phyloP scores from a whole-genome alignment of 2,329 filamentous ascomycete species.

The Phyllosticta citribraziliensis region DNA sequence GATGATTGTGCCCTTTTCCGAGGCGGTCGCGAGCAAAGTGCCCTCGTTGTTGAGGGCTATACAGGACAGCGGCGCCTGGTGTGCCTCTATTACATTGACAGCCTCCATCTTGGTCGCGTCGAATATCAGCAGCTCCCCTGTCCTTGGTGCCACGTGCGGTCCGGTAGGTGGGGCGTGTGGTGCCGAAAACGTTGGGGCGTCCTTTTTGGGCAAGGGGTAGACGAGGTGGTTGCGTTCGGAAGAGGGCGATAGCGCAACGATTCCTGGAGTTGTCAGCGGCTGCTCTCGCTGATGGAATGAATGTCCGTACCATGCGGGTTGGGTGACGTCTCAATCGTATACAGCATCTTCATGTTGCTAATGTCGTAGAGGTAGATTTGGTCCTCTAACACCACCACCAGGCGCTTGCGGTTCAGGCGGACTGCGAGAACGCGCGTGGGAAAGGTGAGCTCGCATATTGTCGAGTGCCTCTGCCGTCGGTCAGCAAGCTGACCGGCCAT shows the following conservation, averaged over 20 bases:
- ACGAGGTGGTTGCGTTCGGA: constrained; percentile 94
- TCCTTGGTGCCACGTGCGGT: constrained; percentile 66
- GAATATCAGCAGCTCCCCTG: constrained; percentile 86
- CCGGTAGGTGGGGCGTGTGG: constrained; percentile 79
- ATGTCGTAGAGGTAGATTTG: constrained; percentile 99
- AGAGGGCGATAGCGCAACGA: constrained; percentile 85
- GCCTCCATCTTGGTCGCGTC: constrained; percentile 83
- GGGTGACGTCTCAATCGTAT: constrained; percentile 86
- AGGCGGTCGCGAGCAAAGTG: constrained; percentile 83
- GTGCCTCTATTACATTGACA: constrained; percentile 90
- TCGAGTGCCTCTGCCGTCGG: constrained; percentile 51
- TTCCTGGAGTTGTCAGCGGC: constrained; percentile 43
- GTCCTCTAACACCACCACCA: constrained; percentile 89
- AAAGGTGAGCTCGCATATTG: constrained; percentile 98
- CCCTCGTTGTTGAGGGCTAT: constrained; percentile 90
- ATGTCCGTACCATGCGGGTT: constrained; percentile 59
- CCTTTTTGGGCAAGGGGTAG: constrained; percentile 71
- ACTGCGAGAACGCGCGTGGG: constrained; percentile 93
- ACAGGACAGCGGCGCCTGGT: constrained; percentile 81
- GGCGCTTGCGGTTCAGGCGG: constrained; percentile 83
- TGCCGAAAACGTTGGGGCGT: constrained; percentile 36
- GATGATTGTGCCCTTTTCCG: constrained; percentile 95
- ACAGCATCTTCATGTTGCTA: constrained; percentile 91
- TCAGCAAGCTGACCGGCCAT: constrained; percentile 5
- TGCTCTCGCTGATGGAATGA: not conserved